Evolutionary conservation across 164 flowering plant species (phyloP).

Genomic region (Brasenia schreberi): DNA sequence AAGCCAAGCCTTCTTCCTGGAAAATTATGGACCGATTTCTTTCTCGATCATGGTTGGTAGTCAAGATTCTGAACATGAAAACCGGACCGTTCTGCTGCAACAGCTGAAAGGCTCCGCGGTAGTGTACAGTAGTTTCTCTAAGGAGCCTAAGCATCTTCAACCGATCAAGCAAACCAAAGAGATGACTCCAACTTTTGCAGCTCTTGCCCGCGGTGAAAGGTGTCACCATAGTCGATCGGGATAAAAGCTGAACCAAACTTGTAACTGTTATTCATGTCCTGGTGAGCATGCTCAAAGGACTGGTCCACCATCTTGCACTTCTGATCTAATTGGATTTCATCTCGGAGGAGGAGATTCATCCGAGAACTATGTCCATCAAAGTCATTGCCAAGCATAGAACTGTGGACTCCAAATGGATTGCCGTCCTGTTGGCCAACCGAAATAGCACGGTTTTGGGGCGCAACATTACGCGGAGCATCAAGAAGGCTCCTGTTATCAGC

Average conservation of each 20-base stretch:
- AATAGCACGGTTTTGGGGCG: neutral
- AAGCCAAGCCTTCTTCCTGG: neutral
- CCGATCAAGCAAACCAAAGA: constrained; percentile 33
- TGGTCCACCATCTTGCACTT: constrained; percentile 25
- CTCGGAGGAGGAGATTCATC: constrained; percentile 20
- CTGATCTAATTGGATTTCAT: constrained; percentile 27
- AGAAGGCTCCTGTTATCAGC: constrained; percentile 9
- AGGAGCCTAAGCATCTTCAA: neutral
- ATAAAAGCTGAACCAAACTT: constrained; percentile 39
- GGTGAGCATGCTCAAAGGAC: constrained; percentile 19
- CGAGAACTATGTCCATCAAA: constrained; percentile 20
- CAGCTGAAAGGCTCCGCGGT: neutral
- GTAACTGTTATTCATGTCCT: constrained; percentile 14
- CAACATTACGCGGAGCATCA: constrained; percentile 9
- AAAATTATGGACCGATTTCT: neutral
- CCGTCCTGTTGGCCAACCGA: constrained; percentile 21
- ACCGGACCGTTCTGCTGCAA: neutral
- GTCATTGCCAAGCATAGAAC: constrained; percentile 14
- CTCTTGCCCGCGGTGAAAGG: constrained; percentile 19
- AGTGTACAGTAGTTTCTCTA: neutral
- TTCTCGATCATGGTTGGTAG: neutral
- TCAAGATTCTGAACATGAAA: neutral
- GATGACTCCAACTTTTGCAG: constrained; percentile 27
- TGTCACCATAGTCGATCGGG: constrained; percentile 20
- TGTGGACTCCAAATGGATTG: constrained; percentile 19